Evolutionary conservation across 208 protist species (phyloP).

Genomic region (Porcisia deanei): DNA sequence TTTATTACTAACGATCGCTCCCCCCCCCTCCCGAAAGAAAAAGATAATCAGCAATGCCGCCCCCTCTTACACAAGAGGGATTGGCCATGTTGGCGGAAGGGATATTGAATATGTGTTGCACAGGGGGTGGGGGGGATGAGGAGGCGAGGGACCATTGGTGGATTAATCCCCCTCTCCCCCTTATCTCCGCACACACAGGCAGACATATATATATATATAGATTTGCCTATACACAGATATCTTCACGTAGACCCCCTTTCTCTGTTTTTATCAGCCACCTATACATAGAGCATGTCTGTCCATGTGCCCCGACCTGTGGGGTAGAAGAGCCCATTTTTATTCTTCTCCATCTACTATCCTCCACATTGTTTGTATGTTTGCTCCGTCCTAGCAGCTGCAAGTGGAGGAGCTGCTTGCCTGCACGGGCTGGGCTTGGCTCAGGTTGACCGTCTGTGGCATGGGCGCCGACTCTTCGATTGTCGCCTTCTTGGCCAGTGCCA

Average conservation of each 20-base stretch:
- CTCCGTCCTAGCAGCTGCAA: conserved; percentile 22
- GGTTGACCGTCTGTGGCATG: conserved; percentile 70
- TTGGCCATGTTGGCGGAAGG: too few relatives aligned
- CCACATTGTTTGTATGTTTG: not conserved
- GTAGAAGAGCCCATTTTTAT: not conserved
- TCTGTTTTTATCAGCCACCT: too few relatives aligned
- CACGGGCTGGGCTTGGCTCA: conserved; percentile 40
- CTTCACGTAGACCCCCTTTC: too few relatives aligned
- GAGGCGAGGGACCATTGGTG: too few relatives aligned
- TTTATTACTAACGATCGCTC: too few relatives aligned
- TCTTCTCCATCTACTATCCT: not conserved
- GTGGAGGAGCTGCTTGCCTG: conserved; percentile 30
- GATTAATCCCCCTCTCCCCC: not conserved
- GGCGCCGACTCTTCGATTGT: conserved; percentile 51
- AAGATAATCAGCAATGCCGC: too few relatives aligned
- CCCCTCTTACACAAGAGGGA: too few relatives aligned
- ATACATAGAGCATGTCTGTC: too few relatives aligned
- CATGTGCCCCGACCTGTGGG: too few relatives aligned
- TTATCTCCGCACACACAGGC: not conserved
- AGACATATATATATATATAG: conserved; percentile 1
- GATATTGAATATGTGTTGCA: too few relatives aligned
- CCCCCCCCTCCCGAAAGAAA: not conserved
- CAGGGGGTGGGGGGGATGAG: too few relatives aligned
- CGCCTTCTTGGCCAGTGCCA: conserved; percentile 77
- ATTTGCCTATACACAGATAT: not conserved